phyloP scores from a whole-genome alignment of 495 filamentous ascomycete species.

The Ramalina intermedia region DNA sequence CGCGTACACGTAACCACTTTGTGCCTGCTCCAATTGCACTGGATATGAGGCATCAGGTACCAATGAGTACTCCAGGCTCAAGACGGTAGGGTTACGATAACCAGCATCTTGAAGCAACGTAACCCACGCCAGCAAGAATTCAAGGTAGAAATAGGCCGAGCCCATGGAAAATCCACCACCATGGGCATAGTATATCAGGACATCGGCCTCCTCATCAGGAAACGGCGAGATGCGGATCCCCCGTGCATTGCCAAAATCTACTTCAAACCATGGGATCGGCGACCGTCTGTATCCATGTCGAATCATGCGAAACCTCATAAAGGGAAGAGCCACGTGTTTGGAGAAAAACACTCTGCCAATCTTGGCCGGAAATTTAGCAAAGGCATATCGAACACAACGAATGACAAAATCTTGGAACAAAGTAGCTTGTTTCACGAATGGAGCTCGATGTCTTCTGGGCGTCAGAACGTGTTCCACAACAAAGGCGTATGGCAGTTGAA shows the following conservation, averaged over 20 bases:
- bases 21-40: conserved; percentile 48
- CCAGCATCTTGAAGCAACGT: conserved; percentile 40
- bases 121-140: conserved; percentile 57
- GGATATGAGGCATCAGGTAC: conserved; percentile 61
- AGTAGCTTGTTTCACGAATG: conserved; percentile 50
- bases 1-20: conserved; percentile 51
- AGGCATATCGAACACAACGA: conserved; percentile 61
- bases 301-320: conserved; percentile 57
- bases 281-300: conserved; percentile 47
- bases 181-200: conserved; percentile 62
- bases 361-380: conserved; percentile 47
- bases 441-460: conserved; percentile 25
- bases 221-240: conserved; percentile 50
- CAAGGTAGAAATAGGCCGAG: conserved; percentile 63
- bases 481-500: conserved; percentile 41
- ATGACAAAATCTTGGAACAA: conserved; percentile 62
- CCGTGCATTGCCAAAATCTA: conserved; percentile 24
- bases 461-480: conserved; percentile 42
- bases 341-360: conserved; percentile 63
- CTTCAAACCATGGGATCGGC: conserved; percentile 49
- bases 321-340: conserved; percentile 54
- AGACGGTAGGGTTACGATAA: conserved; percentile 59
- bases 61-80: conserved; percentile 63
- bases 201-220: conserved; percentile 38
- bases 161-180: conserved; percentile 72